These are phyloP conservation scores for Thielaviopsis populi DNA, from an alignment of 2,329 filamentous ascomycete species.

Conservation along the genomic window DNA sequence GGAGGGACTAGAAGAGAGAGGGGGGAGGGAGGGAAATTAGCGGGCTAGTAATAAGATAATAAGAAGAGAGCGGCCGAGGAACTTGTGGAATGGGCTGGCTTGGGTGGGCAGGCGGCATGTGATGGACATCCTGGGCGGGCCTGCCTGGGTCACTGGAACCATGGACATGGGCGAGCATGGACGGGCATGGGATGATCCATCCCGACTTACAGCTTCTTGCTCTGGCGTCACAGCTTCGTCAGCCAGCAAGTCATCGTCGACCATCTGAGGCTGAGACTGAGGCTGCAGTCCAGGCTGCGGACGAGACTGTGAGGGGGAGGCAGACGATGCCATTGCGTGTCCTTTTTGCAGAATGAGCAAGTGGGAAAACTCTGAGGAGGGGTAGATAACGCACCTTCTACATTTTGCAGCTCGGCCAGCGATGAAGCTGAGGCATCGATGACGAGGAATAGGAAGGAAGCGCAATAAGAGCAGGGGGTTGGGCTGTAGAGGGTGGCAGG, in stretches of 20 bases:
- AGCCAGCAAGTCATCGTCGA: slow-evolving; percentile 22
- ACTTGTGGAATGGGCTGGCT: neutral
- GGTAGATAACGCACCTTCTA: neutral
- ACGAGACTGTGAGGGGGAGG: neutral
- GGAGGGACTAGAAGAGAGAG: slow-evolving; percentile 37
- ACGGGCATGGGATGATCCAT: neutral
- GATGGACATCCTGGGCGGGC: neutral
- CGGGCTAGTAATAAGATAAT: too few relatives aligned
- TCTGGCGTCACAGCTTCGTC: slow-evolving; percentile 35
- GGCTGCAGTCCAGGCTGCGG: neutral
- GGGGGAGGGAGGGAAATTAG: neutral
- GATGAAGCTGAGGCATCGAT: neutral
- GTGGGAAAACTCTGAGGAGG: neutral
- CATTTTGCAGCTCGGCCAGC: neutral
- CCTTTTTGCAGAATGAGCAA: neutral
- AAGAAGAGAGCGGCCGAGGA: too few relatives aligned
- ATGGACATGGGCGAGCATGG: too few relatives aligned
- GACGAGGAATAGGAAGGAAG: neutral
- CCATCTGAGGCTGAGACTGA: neutral
- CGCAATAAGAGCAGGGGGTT: neutral
- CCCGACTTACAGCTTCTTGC: slow-evolving; percentile 38
- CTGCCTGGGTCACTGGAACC: neutral
- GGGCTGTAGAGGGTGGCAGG: neutral
- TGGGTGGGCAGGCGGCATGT: neutral
- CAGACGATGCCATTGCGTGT: neutral